Evolutionary conservation across 2,329 filamentous ascomycete genomes (phyloP), one percentile per base, ranked within the genome.

Genomic region (Fonsecaea pedrosoi): DNA sequence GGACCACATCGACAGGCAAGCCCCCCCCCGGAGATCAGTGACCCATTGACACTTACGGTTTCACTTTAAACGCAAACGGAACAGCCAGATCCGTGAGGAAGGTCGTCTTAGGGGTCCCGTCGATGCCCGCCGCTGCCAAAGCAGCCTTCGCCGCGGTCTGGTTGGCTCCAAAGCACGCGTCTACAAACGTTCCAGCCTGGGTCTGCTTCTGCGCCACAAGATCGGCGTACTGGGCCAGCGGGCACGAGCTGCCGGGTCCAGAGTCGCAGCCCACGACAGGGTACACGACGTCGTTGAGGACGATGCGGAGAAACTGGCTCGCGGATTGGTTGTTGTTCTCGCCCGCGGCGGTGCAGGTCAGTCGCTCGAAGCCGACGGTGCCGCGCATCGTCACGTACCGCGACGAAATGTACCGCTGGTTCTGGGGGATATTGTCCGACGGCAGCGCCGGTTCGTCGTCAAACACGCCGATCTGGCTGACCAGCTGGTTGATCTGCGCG

Each of bases 201-300:
- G 78, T 74, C 50, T 81, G 80, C 76, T 85, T 86, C 40, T 78
- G 71, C n/a, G 76, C 71, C 3, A 87, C 75, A 37, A 85, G 80
- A 32, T 76, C 70, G 4, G 74, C 77, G 67, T 87, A 87, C 53
- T 83, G 77, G 2, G 75, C 74, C 30, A 87, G 67, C 1, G 79
- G 76, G 70, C 86, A 87, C 12, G 82, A 85, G 5, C 75, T 79
- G 8, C 86, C 87, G 3, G 85, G 86, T 0, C 85, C 87, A 66
- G 77, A 78, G 66, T 81, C 42, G 42, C 42, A 48, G 42, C 42
- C 42, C 42, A 48, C n/a, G 42, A 48, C 42, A 5, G 85, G 85
- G 72, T 90, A 90, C 2, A 90, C 82, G 9, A 84, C 85, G 65
- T 90, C 87, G 71, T 90, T 89, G 54, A 90, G 78, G 8, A 82